Conservation (phyloP, 1,284 basidiomycete species). For the Ganoderma lingzhi region DNA sequence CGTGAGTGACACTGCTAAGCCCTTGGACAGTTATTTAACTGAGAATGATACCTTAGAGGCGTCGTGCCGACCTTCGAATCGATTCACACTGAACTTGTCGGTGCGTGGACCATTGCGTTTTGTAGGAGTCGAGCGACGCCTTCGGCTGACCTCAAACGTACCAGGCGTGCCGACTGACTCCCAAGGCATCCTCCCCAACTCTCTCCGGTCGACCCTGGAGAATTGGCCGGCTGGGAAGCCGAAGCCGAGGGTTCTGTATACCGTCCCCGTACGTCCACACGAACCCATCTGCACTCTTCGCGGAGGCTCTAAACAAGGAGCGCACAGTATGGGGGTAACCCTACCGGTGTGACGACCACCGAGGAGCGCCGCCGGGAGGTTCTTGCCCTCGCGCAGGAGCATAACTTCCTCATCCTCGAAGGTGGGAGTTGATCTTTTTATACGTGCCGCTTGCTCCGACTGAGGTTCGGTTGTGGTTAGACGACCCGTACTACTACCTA, state of each 20-base stretch:
- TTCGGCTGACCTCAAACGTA: not conserved
- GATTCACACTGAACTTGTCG: slow-evolving; percentile 66
- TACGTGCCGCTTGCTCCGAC: not conserved
- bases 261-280: slow-evolving; percentile 67
- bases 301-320: slow-evolving; percentile 51
- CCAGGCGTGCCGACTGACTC: slow-evolving; percentile 87
- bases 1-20: slow-evolving; percentile 52
- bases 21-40: not conserved
- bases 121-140: not conserved
- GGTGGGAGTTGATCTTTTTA: slow-evolving; percentile 48
- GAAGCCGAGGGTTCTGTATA: slow-evolving; percentile 86
- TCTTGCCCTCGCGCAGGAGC: slow-evolving; percentile 76
- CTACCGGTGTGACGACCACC: slow-evolving; percentile 82
- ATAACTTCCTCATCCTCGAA: slow-evolving; percentile 89
- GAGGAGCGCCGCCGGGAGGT: slow-evolving; percentile 82
- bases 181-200: slow-evolving; percentile 72
- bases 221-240: slow-evolving; percentile 78
- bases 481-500: slow-evolving; percentile 83
- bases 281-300: not conserved
- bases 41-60: slow-evolving; percentile 50
- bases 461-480: slow-evolving; percentile 43
- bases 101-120: slow-evolving; percentile 43
- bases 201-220: slow-evolving; percentile 73
- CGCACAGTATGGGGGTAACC: slow-evolving; percentile 82
- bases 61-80: slow-evolving; percentile 68